A percentile compares a stretch with the other conserved stretches of the same genome.
phyloP scores from a whole-genome alignment of 1,284 basidiomycete genomes.

The Waitea zeae region DNA sequence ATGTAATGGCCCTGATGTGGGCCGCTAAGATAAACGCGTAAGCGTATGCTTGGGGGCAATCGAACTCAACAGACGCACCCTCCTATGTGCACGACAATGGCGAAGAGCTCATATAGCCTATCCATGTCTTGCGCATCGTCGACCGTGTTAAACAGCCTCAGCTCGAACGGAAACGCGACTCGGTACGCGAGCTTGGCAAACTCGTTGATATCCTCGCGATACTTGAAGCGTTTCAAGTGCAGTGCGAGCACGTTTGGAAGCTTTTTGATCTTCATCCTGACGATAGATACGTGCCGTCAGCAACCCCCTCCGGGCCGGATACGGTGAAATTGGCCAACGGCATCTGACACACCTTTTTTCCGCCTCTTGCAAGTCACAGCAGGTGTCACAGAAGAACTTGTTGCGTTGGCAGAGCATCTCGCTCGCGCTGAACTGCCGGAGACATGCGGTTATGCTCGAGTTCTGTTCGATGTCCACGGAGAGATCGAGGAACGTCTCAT shows the following conservation, averaged over 20 bases:
- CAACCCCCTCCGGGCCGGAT: conserved; percentile 3
- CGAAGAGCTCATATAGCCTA: conserved; percentile 85
- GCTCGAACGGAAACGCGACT: conserved; percentile 88
- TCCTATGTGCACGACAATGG: conserved; percentile 95
- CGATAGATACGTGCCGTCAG: conserved; percentile 4
- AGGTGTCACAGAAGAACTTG: conserved; percentile 97
- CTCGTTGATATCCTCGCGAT: conserved; percentile 75
- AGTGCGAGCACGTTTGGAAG: conserved; percentile 88
- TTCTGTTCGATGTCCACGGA: conserved; percentile 98
- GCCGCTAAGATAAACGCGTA: conserved; percentile 33
- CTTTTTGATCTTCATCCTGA: conserved; percentile 94
- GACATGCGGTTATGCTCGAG: conserved; percentile 86
- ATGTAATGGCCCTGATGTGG: conserved; percentile 97
- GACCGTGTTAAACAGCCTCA: conserved; percentile 92
- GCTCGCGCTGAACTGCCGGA: conserved; percentile 90
- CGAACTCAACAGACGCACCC: conserved; percentile 66
- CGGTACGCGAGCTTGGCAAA: conserved; percentile 94
- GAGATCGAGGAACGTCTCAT: conserved; percentile 91
- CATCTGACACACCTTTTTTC: conserved; percentile 67
- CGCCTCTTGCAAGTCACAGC: conserved; percentile 92
- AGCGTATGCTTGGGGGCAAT: too few species aligned
- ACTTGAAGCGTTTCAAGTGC: conserved; percentile 96
- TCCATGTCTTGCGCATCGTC: conserved; percentile 85
- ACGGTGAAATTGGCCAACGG: too few species aligned
- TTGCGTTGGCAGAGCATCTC: conserved; percentile 97